Evolutionary conservation across 2,329 filamentous ascomycete species (phyloP), one percentile per base, ranked within the genome.

Genomic region (Cladosporium oxysporum): DNA sequence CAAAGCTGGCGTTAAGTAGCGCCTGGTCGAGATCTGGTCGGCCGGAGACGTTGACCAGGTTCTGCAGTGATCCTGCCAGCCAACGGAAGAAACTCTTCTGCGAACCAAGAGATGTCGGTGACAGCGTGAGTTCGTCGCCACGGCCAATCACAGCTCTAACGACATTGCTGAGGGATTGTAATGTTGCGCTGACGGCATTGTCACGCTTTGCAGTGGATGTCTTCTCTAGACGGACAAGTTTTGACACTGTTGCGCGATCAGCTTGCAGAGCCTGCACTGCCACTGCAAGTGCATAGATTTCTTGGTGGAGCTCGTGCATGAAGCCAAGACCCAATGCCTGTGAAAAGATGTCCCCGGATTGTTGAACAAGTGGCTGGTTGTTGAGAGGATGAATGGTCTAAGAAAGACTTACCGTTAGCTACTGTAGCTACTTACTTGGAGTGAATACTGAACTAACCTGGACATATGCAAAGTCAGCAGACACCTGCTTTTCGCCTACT

Each of bases 371-470:
- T 29, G 80, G 71, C 68, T 81, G 79, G 67, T 83, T 83, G 71
- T 76, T 78, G 64, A 83, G 74, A 66, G 81, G 80, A 73, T 83
- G 79, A 66, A 82, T 75, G 49, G 82, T 74, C 72, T 76, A 74
- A 67, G 55, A 71, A 73, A 66, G 65, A 69, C 64, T 79, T 73
- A 70, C 78, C 75, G 65, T 78, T 72, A 72, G 76, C 71, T 71
- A 68, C 61, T 74, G 68, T 59, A 69, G 55, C 71, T 71, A 76
- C 73, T 74, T 75, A 76, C 72, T 66, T 70, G 50, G 33, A 31
- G 11, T 49, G 50, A 47, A 57, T 55, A 61, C 57, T 57, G 55
- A 63, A 77, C 76, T 76, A 69, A 77, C 76, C 76, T 78, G 76
- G 69, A 72, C 72, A 71, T 68, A 72, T 82, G 79, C 67, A 79